Base-by-base conservation (phyloP, 768 basidiomycete genomes). In the Suillus subalutaceus region DNA sequence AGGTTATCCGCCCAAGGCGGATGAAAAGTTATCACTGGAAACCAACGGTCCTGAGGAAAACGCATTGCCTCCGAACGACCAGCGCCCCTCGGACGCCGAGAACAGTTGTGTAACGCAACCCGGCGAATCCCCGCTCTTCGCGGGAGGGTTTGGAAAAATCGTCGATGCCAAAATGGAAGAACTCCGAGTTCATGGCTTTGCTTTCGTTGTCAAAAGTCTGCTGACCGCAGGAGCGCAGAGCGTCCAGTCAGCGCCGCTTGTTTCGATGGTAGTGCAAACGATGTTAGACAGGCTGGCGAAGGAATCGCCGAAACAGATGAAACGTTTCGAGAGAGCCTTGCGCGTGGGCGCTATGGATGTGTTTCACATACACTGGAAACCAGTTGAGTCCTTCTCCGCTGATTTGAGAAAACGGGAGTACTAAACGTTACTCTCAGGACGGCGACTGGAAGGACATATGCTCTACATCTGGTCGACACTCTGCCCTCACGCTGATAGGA, bases 361-460 rank as follows among this genome's bases (percentile, higher is more conserved):
- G 40, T 71, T 71, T 37, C 58, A 57, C 16, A 23, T 62, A 30
- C 64, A 70, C n/a, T 70, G 70, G 70, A 63, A 62, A 60, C 10
- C 50, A 16, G 70, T 70, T 30, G 66, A 53, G 56, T 55, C 20
- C 23, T 50, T 3, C 10, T 1, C 23, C 15, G 23, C 20, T 7
- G 30, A 57, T 23, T n/a, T 48, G 52, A 30, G 26, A 53, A 13
- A 44, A n/a, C 1, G 15, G 5, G 23, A 63, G 18, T 37, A 20
- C 56, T 8, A 48, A 70, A 23, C n/a, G 55, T 6, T 46, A 58
- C 16, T 40, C 57, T 30, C 43, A 77, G 75, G 52, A 67, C 38
- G 71, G 70, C n/a, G 40, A 65, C 41, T 68, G 67, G 65, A 50
- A 10, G 23, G 56, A 35, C 3, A 63, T 40, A 37, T 20, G 66